phyloP scores from a whole-genome alignment of 1,284 basidiomycete species.

The Puccinia horiana region DNA sequence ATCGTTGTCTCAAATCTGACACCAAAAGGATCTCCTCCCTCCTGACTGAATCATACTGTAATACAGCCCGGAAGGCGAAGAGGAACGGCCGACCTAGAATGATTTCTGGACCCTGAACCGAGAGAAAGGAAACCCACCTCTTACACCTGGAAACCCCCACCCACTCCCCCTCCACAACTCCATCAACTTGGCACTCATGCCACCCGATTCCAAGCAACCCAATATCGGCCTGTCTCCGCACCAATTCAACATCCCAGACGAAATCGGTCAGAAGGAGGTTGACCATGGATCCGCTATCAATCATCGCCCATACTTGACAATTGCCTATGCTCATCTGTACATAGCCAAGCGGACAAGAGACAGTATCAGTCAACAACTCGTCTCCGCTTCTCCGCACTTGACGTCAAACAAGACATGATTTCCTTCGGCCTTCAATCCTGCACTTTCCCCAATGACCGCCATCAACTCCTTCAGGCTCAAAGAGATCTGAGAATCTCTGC shows the following conservation, averaged over 20 bases:
- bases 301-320: not conserved
- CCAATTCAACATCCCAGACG: not conserved
- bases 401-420: too few species aligned
- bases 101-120: not conserved
- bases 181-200: not conserved
- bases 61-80: not conserved
- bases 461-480: too few species aligned
- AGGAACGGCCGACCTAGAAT: not conserved
- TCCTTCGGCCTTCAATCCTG: too few species aligned
- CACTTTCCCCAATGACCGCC: too few species aligned
- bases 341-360: slow-evolving; percentile 6
- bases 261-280: not conserved
- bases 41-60: not conserved
- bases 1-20: not conserved
- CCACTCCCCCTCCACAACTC: not conserved
- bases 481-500: too few species aligned
- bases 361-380: not conserved
- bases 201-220: not conserved
- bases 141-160: not conserved
- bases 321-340: not conserved
- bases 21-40: not conserved
- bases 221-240: not conserved
- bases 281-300: not conserved
- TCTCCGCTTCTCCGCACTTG: too few species aligned
- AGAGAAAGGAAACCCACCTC: too few species aligned